phyloP scores from a whole-genome alignment of 768 basidiomycete species.

The Tylopilus plumbeoviolaceoides region DNA sequence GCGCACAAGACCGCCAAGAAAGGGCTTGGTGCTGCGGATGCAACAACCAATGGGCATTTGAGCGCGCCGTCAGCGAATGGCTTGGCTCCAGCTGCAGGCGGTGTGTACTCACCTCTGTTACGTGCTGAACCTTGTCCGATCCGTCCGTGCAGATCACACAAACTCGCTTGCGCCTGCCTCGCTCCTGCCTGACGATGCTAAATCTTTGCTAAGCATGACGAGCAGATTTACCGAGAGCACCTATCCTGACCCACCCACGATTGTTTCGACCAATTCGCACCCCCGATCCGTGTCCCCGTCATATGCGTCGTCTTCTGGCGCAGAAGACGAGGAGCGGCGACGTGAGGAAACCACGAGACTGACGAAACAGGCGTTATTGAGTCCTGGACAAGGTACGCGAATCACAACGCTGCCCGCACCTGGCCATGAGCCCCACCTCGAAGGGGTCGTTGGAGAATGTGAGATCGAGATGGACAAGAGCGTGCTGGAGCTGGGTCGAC shows the following conservation, averaged over 20 bases:
- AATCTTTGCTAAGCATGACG: slow-evolving; percentile 27
- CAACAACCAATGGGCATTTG: slow-evolving; percentile 1
- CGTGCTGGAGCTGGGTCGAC: slow-evolving; percentile 71
- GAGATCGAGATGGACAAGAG: slow-evolving; percentile 60
- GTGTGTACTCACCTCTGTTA: slow-evolving; percentile 17
- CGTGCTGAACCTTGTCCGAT: slow-evolving; percentile 11
- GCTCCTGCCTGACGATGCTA: slow-evolving; percentile 21
- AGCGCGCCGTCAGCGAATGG: slow-evolving; percentile 7
- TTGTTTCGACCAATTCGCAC: slow-evolving; percentile 14
- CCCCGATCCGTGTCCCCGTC: slow-evolving; percentile 20
- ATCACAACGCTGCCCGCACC: slow-evolving; percentile 34
- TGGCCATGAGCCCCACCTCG: slow-evolving; percentile 2
- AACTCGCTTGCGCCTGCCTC: slow-evolving; percentile 15
- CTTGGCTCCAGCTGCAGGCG: slow-evolving; percentile 12
- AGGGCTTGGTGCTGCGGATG: background rate
- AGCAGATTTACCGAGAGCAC: slow-evolving; percentile 28
- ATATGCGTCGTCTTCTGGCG: slow-evolving; percentile 13
- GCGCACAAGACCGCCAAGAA: slow-evolving; percentile 5
- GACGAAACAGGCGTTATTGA: slow-evolving; percentile 18
- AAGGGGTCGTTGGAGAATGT: background rate
- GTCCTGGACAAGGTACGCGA: slow-evolving; percentile 22
- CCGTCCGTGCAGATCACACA: slow-evolving; percentile 13
- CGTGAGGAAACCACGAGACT: slow-evolving; percentile 22
- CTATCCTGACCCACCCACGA: slow-evolving; percentile 22
- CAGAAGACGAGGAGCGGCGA: slow-evolving; percentile 20